phyloP scores from a whole-genome alignment of 2,329 filamentous ascomycete genomes.

The Cladophialophora psammophila region DNA sequence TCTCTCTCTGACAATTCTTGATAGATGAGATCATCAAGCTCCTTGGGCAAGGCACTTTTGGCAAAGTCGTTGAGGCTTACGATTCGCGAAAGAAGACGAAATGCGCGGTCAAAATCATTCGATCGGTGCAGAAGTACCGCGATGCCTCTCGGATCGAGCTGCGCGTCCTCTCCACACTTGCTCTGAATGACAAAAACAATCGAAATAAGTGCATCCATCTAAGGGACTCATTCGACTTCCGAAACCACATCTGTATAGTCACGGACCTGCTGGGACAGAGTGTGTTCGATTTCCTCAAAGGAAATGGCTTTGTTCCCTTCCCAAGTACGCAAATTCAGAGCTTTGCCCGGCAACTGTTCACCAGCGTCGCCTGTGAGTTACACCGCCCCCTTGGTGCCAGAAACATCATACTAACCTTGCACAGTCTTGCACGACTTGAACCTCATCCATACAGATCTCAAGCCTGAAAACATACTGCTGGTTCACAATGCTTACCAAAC shows the following conservation, averaged over 20 bases:
- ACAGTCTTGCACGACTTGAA: slow-evolving; percentile 94
- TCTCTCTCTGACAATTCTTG: slow-evolving; percentile 20
- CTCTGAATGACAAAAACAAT: slow-evolving; percentile 89
- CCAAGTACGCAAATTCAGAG: slow-evolving; percentile 98
- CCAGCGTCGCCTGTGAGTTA: slow-evolving; percentile 93
- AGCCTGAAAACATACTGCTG: slow-evolving; percentile 72
- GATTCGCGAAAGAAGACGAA: slow-evolving; percentile 78
- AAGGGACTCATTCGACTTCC: slow-evolving; percentile 94
- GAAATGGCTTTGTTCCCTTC: slow-evolving; percentile 93
- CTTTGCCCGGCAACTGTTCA: slow-evolving; percentile 93
- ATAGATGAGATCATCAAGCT: slow-evolving; percentile 86
- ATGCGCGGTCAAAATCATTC: slow-evolving; percentile 97
- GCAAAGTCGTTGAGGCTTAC: slow-evolving; percentile 93
- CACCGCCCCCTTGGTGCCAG: slow-evolving; percentile 4
- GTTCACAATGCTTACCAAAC: slow-evolving; percentile 71
- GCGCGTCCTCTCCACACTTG: slow-evolving; percentile 87
- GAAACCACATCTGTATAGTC: slow-evolving; percentile 92
- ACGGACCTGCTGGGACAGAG: slow-evolving; percentile 85
- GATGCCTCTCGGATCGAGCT: slow-evolving; percentile 96
- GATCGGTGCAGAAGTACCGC: slow-evolving; percentile 96
- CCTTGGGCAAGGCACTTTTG: slow-evolving; percentile 95
- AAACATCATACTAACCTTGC: slow-evolving; percentile 41
- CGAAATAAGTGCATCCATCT: slow-evolving; percentile 96
- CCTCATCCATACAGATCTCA: slow-evolving; percentile 79
- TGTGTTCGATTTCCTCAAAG: slow-evolving; percentile 97